Evolutionary conservation across 176 grass and related monocot species (phyloP).

Genomic region (Phoenix dactylifera): DNA sequence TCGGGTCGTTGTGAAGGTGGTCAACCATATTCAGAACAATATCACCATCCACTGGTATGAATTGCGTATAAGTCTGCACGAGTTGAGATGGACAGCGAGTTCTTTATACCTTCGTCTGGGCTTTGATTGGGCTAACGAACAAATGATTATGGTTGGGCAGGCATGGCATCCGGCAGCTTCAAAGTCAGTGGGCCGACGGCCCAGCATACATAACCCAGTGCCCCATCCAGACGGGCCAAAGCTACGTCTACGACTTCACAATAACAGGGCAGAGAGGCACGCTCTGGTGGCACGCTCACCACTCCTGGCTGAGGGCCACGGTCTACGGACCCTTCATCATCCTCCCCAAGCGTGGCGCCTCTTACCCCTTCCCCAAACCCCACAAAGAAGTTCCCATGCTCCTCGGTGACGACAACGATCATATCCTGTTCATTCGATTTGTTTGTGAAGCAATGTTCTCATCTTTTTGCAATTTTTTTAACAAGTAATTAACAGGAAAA

Average conservation of each 20-base stretch:
- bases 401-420: slow-evolving; percentile 31
- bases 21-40: slow-evolving; percentile 57
- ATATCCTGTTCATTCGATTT: not conserved
- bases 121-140: not conserved
- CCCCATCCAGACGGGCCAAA: not conserved
- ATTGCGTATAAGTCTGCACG: not conserved
- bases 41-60: slow-evolving; percentile 68
- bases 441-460: not conserved
- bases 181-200: slow-evolving; percentile 5
- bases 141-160: not conserved
- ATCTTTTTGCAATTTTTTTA: no score
- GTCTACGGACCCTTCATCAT: slow-evolving; percentile 64
- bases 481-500: not conserved
- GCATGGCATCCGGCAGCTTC: slow-evolving; percentile 9
- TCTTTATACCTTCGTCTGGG: not conserved
- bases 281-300: slow-evolving; percentile 86
- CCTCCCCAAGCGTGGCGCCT: slow-evolving; percentile 36
- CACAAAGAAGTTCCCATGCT: slow-evolving; percentile 60
- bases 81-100: no score
- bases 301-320: slow-evolving; percentile 65
- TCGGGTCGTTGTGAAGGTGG: slow-evolving; percentile 53
- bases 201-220: slow-evolving; percentile 14
- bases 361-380: slow-evolving; percentile 60
- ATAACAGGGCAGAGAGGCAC: slow-evolving; percentile 56
- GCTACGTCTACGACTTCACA: slow-evolving; percentile 30